Base-by-base conservation (phyloP, 805 yeast species). In the Candida sithepensis region DNA sequence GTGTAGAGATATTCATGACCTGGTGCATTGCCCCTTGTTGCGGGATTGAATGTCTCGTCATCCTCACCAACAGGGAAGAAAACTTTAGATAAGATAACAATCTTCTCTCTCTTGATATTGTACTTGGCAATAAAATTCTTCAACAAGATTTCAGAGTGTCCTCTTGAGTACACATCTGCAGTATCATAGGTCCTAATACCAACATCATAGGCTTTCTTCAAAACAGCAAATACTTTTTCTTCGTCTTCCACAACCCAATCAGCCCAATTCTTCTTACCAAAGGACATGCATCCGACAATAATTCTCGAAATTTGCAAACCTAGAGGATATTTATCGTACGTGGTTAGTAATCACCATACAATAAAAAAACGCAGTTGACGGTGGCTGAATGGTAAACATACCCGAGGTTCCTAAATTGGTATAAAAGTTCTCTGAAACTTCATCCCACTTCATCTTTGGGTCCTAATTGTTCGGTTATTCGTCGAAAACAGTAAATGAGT, bases 221-320 rank as follows among this genome's bases (percentile, higher is more conserved):
- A 54, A 19, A 74, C 60, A 20, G 49, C 51, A 46, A 76, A 72
- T 10, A 73, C 66, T 51, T 66, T 50, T n/a, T 73, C 77, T 49
- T 77, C 77, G 48, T 77, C 79, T 16, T 71, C 75, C 33, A 69
- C 51, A 24, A 71, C 69, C 77, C 77, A 74, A 10, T 64, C 67
- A 1, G 65, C 64, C 75, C 75, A 74, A 2, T 41, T 36, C 49
- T 71, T 72, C 13, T 50, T 45, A 10, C 83, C 82, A 52, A 61
- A 76, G 2, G 75, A 60, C 82, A 77, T 77, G 52, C 80, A 76
- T 5, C 83, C 84, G 10, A 78, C 72, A 44, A 79, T 66, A 16
- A 78, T 56, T 26, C 68, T 69, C 26, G 82, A 73, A 28, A 78
- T 66, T 49, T 70, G 69, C 38, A 79, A 62, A 1, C 83, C 82